A percentile compares a stretch with the other conserved stretches of the same genome.
phyloP scores from a whole-genome alignment of 345 rosid genomes.

The Populus euphratica region DNA sequence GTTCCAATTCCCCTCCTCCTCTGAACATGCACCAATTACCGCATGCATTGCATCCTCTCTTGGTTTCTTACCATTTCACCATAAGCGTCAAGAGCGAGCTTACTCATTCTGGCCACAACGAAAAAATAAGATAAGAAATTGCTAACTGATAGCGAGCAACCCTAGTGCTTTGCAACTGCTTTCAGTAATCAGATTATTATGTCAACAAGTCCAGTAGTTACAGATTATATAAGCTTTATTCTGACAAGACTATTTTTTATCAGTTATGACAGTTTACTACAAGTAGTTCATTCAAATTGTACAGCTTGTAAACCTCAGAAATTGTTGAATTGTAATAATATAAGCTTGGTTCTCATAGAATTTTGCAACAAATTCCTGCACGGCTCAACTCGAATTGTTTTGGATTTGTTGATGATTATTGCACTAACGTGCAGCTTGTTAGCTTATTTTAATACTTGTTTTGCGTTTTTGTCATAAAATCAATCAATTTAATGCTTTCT shows the following conservation, averaged over 20 bases:
- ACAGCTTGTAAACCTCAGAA: background rate
- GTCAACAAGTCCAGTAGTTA: background rate
- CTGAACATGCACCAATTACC: constrained; percentile 50
- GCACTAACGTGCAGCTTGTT: background rate
- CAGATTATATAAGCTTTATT: background rate
- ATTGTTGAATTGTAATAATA: background rate
- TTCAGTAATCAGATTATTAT: background rate
- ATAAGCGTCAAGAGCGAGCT: constrained; percentile 58
- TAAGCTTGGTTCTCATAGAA: background rate
- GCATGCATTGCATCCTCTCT: constrained; percentile 56
- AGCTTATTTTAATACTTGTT: background rate
- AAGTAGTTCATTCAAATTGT: background rate
- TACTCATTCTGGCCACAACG: constrained; percentile 56
- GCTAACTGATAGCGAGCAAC: constrained; percentile 55
- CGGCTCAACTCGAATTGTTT: background rate
- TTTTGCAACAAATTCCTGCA: background rate
- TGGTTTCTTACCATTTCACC: constrained; percentile 55
- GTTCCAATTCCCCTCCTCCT: constrained; percentile 64
- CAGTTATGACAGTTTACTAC: no score
- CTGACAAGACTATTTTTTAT: background rate
- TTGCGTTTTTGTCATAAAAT: background rate
- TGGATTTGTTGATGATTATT: background rate
- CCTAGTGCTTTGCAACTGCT: constrained; percentile 1
- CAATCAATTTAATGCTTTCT: background rate
- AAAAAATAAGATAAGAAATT: constrained; percentile 35